Percentiles rank a stretch among this genome's conserved stretches.
These are phyloP conservation scores for Trichoderma sp. DNA, from an alignment of 2,329 filamentous ascomycete genomes.

Conservation along the genomic window DNA sequence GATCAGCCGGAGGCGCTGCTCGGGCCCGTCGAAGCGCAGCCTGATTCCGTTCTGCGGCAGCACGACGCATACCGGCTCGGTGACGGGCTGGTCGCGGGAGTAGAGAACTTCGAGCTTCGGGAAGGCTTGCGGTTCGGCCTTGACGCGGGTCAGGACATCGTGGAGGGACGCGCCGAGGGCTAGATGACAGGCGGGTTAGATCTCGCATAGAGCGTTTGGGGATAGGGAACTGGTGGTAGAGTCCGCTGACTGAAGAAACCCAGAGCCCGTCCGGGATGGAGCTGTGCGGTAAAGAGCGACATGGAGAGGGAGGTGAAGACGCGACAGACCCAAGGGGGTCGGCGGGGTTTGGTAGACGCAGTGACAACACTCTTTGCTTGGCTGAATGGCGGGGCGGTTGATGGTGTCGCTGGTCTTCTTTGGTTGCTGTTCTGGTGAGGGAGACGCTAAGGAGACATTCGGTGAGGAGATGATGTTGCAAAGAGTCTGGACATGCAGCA, in stretches of 20 bases:
- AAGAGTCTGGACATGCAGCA: not conserved
- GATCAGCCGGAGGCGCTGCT: conserved; percentile 87
- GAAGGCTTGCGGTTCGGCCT: conserved; percentile 81
- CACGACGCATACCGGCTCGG: conserved; percentile 71
- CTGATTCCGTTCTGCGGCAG: conserved; percentile 86
- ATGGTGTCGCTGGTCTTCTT: not conserved
- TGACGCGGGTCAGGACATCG: conserved; percentile 83
- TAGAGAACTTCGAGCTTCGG: conserved; percentile 82
- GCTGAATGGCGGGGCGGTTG: not conserved
- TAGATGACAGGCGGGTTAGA: conserved; percentile 42
- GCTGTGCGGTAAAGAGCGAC: conserved; percentile 61
- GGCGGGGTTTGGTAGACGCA: conserved; percentile 15
- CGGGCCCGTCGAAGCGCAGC: conserved; percentile 88
- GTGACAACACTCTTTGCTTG: conserved; percentile 5
- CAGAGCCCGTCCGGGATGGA: conserved; percentile 66
- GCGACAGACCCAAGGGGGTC: conserved; percentile 22
- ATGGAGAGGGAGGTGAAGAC: conserved; percentile 35
- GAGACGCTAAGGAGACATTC: not conserved
- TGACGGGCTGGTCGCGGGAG: conserved; percentile 72
- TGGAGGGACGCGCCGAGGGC: conserved; percentile 90
- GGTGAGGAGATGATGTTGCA: not conserved
- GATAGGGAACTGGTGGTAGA: not conserved
- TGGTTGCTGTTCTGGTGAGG: not conserved
- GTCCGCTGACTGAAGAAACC: conserved; percentile 57
- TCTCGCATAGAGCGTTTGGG: no score